Conservation (phyloP, 163 green algal genomes). For the Coccomyxa subellipsoidea region DNA sequence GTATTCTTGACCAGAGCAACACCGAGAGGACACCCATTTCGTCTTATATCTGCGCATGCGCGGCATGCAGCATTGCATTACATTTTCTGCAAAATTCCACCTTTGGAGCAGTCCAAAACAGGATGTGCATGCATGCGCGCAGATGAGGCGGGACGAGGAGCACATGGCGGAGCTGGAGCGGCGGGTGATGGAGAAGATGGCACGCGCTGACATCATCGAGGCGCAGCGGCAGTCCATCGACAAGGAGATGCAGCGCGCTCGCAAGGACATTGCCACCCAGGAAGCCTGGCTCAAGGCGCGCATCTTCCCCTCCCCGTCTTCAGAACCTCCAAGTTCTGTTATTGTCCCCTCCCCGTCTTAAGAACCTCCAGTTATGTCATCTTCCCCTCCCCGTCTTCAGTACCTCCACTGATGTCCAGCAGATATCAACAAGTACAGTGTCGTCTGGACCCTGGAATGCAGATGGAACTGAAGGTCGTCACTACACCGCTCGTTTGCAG, state of each 20-base stretch:
- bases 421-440: too few relatives aligned
- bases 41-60: too few relatives aligned
- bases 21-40: too few relatives aligned
- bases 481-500: too few relatives aligned
- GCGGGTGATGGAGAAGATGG: not conserved
- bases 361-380: not conserved
- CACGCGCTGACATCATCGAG: not conserved
- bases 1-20: too few relatives aligned
- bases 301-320: not conserved
- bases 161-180: not conserved
- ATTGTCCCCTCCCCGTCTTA: not conserved
- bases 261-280: not conserved
- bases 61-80: too few relatives aligned
- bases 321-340: not conserved
- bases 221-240: not conserved
- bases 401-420: not conserved
- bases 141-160: not conserved
- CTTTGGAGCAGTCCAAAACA: not conserved
- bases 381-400: not conserved
- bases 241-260: not conserved
- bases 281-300: not conserved
- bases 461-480: too few relatives aligned
- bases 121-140: not conserved
- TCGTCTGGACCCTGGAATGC: too few relatives aligned
- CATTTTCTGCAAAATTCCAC: not conserved